Conservation (phyloP, 805 yeast genomes). For the Kazachstania taianensis region DNA sequence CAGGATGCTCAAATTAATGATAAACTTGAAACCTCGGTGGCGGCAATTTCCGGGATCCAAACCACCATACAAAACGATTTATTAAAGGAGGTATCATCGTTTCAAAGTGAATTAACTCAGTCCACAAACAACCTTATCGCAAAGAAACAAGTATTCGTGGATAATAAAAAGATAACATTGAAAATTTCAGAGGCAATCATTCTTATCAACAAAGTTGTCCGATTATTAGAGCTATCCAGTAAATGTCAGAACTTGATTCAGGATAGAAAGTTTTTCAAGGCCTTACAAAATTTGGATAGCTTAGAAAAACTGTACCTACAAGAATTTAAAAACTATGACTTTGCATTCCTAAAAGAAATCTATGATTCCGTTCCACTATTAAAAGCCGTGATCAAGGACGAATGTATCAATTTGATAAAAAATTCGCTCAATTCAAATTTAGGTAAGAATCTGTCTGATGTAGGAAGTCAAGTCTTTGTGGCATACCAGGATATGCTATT, state of each 20-base stretch:
- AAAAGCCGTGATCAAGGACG: conserved; percentile 61
- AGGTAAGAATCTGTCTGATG: conserved; percentile 44
- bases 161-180: conserved; percentile 49
- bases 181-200: conserved; percentile 65
- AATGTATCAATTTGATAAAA: conserved; percentile 54
- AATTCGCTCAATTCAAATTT: conserved; percentile 54
- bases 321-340: conserved; percentile 61
- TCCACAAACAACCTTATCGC: conserved; percentile 59
- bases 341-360: conserved; percentile 52
- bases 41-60: conserved; percentile 53
- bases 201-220: conserved; percentile 62
- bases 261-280: conserved; percentile 69
- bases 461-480: conserved; percentile 32
- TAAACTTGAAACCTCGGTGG: conserved; percentile 39
- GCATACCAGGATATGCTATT: conserved; percentile 53
- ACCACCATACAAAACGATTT: conserved; percentile 42
- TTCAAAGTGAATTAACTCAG: conserved; percentile 48
- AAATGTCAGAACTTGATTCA: conserved; percentile 73
- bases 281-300: conserved; percentile 72
- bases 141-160: conserved; percentile 49
- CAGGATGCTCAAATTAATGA: conserved; percentile 29
- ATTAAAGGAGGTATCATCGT: conserved; percentile 41
- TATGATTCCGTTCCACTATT: conserved; percentile 69
- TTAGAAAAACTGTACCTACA: conserved; percentile 59
- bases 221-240: conserved; percentile 77